Conservation (phyloP, 2,329 filamentous ascomycete species). For the Exserohilum turcica region DNA sequence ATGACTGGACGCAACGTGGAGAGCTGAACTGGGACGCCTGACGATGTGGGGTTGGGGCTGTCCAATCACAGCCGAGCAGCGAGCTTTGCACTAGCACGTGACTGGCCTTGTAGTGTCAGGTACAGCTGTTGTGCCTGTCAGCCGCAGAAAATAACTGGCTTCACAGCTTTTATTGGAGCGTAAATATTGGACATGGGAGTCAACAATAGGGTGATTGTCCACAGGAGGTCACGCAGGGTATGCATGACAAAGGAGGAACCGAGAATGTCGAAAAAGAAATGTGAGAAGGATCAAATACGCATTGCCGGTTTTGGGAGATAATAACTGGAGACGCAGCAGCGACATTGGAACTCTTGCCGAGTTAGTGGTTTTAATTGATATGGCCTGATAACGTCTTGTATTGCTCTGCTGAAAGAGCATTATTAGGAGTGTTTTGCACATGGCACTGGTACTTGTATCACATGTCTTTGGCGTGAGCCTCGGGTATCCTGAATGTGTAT, state of each 20-base stretch:
- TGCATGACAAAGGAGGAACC: too few species aligned
- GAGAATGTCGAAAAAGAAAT: background rate
- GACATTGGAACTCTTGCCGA: background rate
- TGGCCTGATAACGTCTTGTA: background rate
- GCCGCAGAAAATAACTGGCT: background rate
- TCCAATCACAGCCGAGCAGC: background rate
- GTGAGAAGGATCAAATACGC: constrained; percentile 8
- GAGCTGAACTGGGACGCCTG: background rate
- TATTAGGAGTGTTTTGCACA: background rate
- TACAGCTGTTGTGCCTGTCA: background rate
- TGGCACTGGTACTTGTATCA: constrained; percentile 4
- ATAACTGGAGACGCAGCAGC: constrained; percentile 6
- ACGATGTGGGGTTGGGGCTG: background rate
- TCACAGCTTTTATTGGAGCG: too few species aligned
- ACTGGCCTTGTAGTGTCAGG: background rate
- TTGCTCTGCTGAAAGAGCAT: background rate
- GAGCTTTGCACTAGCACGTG: background rate
- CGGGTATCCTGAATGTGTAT: background rate
- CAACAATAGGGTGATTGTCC: background rate
- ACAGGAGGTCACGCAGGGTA: too few species aligned
- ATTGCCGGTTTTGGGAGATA: constrained; percentile 7
- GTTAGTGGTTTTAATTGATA: constrained; percentile 2
- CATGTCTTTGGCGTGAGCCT: background rate
- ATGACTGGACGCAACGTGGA: background rate
- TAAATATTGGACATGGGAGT: too few species aligned